Evolutionary conservation across 768 basidiomycete species (phyloP).

Genomic region (Leucocoprinus birnbaumii): DNA sequence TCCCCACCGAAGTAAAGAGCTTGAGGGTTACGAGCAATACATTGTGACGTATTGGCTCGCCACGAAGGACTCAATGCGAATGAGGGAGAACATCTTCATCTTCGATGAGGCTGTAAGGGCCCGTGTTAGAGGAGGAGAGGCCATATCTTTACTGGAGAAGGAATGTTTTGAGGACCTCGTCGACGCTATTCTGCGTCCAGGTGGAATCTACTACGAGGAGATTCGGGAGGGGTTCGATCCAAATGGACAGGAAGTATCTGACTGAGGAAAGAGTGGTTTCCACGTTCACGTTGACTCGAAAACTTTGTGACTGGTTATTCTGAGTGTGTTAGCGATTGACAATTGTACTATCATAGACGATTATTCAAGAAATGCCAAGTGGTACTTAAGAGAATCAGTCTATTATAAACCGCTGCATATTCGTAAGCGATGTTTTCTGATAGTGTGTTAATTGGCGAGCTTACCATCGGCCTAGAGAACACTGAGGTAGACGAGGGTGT

Average conservation of each 20-base stretch:
- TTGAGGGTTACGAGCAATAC: slow-evolving; percentile 22
- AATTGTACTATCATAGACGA: too few relatives aligned
- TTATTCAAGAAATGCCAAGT: too few relatives aligned
- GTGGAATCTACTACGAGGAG: neutral
- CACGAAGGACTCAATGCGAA: slow-evolving; percentile 17
- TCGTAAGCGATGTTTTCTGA: too few relatives aligned
- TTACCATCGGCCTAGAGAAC: too few relatives aligned
- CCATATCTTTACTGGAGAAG: neutral
- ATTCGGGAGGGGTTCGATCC: neutral
- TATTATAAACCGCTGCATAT: too few relatives aligned
- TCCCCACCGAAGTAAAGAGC: slow-evolving; percentile 23
- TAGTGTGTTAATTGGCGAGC: too few relatives aligned
- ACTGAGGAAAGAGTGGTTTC: too few relatives aligned
- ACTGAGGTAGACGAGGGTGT: neutral
- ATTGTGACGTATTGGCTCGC: slow-evolving; percentile 16
- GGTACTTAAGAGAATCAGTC: too few relatives aligned
- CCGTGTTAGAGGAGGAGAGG: slow-evolving; percentile 14
- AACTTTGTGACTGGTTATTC: too few relatives aligned
- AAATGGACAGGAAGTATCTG: too few relatives aligned
- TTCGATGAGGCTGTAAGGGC: slow-evolving; percentile 28
- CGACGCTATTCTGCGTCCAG: neutral
- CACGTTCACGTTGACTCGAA: too few relatives aligned
- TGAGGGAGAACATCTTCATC: slow-evolving; percentile 21
- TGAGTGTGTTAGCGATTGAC: too few relatives aligned
- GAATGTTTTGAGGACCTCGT: neutral